These are phyloP conservation scores for Coccomyxa sp. DNA, from an alignment of 139 green algal genomes.

Conservation along the genomic window DNA sequence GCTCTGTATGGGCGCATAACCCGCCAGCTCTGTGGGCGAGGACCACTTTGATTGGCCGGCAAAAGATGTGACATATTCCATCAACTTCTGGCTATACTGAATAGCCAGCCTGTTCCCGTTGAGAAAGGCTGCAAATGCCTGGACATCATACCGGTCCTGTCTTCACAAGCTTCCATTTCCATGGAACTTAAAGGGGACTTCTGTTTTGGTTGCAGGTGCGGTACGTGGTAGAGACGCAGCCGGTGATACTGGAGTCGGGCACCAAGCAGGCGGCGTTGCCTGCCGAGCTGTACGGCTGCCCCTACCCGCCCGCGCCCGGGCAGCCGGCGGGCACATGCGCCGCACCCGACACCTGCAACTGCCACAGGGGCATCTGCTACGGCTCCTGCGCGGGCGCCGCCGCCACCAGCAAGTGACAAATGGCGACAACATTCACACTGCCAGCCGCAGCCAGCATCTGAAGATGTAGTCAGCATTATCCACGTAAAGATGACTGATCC, in stretches of 20 bases:
- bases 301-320: neutral
- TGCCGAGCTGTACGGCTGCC: neutral
- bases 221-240: neutral
- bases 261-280: neutral
- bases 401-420: too few relatives aligned
- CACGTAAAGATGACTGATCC: slow-evolving; percentile 62
- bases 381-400: neutral
- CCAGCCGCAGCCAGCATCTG: too few relatives aligned
- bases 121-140: too few relatives aligned
- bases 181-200: neutral
- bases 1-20: neutral
- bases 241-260: slow-evolving; percentile 2
- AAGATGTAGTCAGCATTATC: slow-evolving; percentile 42
- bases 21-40: neutral
- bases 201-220: neutral
- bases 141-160: too few relatives aligned
- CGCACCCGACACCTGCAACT: neutral
- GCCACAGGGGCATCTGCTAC: neutral
- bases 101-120: too few relatives aligned
- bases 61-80: neutral
- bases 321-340: neutral
- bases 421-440: too few relatives aligned
- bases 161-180: too few relatives aligned
- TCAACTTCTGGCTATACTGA: too few relatives aligned
- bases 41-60: neutral